phyloP scores from a whole-genome alignment of 2,329 filamentous ascomycete species.

The Colletotrichum sidae region DNA sequence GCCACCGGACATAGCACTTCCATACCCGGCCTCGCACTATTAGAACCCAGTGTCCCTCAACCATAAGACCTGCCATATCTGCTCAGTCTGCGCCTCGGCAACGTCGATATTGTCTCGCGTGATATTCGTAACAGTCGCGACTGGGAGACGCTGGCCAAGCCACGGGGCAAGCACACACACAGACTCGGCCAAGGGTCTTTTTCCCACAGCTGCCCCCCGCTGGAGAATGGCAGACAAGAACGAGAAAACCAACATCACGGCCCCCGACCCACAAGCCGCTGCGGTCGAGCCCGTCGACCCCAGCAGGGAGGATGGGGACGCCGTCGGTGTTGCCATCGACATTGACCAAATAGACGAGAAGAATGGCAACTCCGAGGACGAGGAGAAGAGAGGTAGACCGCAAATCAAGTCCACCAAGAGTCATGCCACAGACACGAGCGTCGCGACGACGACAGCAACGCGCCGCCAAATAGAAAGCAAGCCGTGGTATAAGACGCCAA shows the following conservation, averaged over 20 bases:
- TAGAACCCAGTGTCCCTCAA: not conserved
- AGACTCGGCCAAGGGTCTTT: constrained; percentile 4
- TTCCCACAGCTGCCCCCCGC: constrained; percentile 3
- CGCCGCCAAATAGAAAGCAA: constrained; percentile 51
- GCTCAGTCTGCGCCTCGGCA: not conserved
- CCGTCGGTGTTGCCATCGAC: constrained; percentile 18
- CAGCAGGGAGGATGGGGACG: constrained; percentile 24
- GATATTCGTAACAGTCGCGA: not conserved
- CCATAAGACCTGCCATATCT: constrained; percentile 1
- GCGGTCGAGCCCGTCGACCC: constrained; percentile 42
- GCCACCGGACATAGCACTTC: constrained; percentile 19
- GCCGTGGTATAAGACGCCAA: constrained; percentile 73
- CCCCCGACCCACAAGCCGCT: constrained; percentile 45
- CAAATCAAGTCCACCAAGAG: constrained; percentile 59
- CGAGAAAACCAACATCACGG: constrained; percentile 40
- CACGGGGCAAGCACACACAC: constrained; percentile 5
- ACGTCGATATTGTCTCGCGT: not conserved
- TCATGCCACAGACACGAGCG: constrained; percentile 65
- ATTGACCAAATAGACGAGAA: constrained; percentile 33
- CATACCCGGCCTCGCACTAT: constrained; percentile 3
- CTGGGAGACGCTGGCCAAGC: constrained; percentile 1
- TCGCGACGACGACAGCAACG: constrained; percentile 54
- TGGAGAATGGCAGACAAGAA: constrained; percentile 42
- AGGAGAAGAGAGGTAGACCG: constrained; percentile 30
- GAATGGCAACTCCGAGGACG: constrained; percentile 5